phyloP scores from a whole-genome alignment of 164 flowering plant species.

The Santalum album region DNA sequence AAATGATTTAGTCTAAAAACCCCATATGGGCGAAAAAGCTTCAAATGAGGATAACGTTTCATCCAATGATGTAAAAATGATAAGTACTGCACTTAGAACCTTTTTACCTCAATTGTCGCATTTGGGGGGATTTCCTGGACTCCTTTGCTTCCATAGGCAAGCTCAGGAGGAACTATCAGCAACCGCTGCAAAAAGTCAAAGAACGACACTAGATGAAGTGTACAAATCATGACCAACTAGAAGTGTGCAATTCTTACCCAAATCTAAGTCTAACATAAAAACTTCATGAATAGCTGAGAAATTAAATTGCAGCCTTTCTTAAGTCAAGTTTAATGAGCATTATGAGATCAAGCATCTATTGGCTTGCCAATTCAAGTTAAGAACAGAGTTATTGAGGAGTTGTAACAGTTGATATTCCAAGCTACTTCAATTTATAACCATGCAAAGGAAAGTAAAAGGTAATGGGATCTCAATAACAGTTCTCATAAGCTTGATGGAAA shows the following conservation, averaged over 20 bases:
- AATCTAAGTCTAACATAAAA: too few relatives aligned
- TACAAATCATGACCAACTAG: neutral
- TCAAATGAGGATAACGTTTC: too few relatives aligned
- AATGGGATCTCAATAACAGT: neutral
- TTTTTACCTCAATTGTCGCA: slow-evolving; percentile 85
- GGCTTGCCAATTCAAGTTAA: too few relatives aligned
- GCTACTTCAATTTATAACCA: neutral
- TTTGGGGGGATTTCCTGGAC: slow-evolving; percentile 98
- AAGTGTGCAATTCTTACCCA: too few relatives aligned
- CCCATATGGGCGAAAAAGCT: too few relatives aligned
- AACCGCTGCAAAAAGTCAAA: slow-evolving; percentile 40
- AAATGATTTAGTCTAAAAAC: too few relatives aligned
- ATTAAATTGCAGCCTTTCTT: too few relatives aligned
- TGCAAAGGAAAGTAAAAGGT: neutral
- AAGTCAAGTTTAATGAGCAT: too few relatives aligned
- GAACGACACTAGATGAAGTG: neutral
- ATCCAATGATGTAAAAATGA: too few relatives aligned
- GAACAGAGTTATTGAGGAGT: too few relatives aligned
- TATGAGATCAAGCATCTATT: too few relatives aligned
- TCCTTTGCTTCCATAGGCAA: slow-evolving; percentile 94
- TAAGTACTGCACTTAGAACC: neutral
- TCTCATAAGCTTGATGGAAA: neutral
- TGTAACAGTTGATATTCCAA: too few relatives aligned
- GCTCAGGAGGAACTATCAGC: slow-evolving; percentile 86
- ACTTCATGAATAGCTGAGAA: neutral